Conservation (phyloP, 2,329 filamentous ascomycete species). For the Ophiostoma angusticollis region DNA sequence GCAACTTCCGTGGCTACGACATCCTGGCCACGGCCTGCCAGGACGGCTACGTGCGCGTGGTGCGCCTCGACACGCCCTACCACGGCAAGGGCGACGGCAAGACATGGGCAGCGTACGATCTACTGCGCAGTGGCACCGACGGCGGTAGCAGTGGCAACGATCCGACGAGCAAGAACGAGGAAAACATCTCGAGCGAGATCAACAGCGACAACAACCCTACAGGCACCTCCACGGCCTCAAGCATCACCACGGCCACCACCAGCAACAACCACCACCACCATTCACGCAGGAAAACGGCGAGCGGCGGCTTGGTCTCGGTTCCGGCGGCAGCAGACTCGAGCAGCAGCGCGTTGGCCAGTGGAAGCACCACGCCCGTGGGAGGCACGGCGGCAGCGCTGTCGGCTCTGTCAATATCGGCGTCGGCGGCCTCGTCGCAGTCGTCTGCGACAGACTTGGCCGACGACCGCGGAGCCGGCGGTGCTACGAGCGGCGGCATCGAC, state of each 20-base stretch:
- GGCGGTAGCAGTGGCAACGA: conserved; percentile 28
- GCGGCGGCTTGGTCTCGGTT: conserved; percentile 2
- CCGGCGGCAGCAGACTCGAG: conserved; percentile 1
- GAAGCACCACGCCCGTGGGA: conserved; percentile 1
- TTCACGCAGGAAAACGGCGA: background rate
- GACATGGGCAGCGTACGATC: conserved; percentile 35
- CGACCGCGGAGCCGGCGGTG: background rate
- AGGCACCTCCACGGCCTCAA: background rate
- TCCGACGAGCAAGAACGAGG: conserved; percentile 2
- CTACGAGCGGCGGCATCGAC: background rate
- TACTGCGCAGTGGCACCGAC: conserved; percentile 28
- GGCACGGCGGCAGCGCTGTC: background rate
- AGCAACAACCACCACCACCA: no score
- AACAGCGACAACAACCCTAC: background rate
- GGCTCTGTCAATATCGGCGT: conserved; percentile 4
- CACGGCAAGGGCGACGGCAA: conserved; percentile 32
- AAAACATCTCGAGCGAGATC: no score
- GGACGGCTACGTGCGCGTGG: conserved; percentile 83
- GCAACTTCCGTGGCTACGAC: conserved; percentile 81
- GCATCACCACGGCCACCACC: background rate
- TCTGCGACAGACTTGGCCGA: conserved; percentile 4
- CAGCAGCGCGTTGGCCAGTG: background rate
- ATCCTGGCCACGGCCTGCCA: conserved; percentile 85
- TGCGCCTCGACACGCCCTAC: conserved; percentile 56
- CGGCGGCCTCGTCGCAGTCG: conserved; percentile 8